Base-by-base conservation (phyloP, 257 asterid species). In the Echites panduratus region DNA sequence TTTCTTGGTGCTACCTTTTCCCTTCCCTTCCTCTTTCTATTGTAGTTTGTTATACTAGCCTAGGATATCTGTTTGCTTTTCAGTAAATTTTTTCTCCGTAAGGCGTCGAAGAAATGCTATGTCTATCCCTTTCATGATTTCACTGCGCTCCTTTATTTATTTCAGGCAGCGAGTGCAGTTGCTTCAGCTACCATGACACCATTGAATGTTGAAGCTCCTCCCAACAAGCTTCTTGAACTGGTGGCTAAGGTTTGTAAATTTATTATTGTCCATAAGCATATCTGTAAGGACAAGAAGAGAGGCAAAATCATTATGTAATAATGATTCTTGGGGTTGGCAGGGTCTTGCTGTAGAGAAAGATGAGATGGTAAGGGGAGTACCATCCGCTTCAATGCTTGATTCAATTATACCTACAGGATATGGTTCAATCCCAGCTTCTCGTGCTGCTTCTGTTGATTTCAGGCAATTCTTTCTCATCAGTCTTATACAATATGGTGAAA, bases 311-410 rank as follows among this genome's bases (percentile, higher is more conserved):
- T 68, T 73, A 17, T 9, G 27, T 29, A 22, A 75, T 68, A 35
- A 61, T 73, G 75, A 78, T 74, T 80, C 82, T 82, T 78, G 84
- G 79, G 74, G 80, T 87, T 77, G 74, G 78, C 96, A 89, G 96
- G 96, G 97, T 82, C 96, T 90, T 86, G 96, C 89, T 86, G 94
- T 78, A 85, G 97, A 89, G 82, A 90, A 87, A 70, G 96, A 87
- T 81, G 96, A 87, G 75, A 79, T 75, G 74, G 72, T 80, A 80
- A 83, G 89, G 73, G 96, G 96, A 62, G 80, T 83, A 71, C 64
- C 87, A 27, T 84, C 89, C 53, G 73, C 82, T 65, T 67, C 85
- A 35, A 61, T 75, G 64, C 80, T 84, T 71, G 91, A 86, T 82
- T 82, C 88, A 77, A 77, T 69, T 77, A 75, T 85, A 81, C 79